Percentiles rank a stretch among this genome's conserved stretches.
phyloP scores from a whole-genome alignment of 2,329 filamentous ascomycete species.

The Ophiostoma himal-ulmi region DNA sequence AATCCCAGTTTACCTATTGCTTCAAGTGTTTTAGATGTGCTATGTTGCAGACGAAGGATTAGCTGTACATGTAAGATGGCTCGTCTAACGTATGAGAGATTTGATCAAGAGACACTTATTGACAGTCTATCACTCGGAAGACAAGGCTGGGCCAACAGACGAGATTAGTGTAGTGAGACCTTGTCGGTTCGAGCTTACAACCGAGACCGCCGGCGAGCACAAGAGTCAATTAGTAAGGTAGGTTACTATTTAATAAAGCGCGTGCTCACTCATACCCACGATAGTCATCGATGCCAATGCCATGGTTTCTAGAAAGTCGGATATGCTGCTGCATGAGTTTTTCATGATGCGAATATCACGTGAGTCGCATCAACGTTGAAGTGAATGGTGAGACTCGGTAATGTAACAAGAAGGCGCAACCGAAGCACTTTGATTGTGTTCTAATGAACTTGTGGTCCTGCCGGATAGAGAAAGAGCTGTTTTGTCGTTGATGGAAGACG shows the following conservation, averaged over 20 bases:
- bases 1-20: not conserved
- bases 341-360: constrained; percentile 1
- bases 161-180: not conserved
- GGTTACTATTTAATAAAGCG: too few species aligned
- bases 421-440: not conserved
- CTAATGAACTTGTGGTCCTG: not conserved
- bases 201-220: constrained; percentile 1
- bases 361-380: not conserved
- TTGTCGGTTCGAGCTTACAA: not conserved
- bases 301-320: not conserved
- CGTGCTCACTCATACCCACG: not conserved
- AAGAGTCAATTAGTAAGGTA: not conserved
- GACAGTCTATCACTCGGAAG: not conserved
- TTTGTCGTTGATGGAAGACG: not conserved
- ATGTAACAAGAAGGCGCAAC: not conserved
- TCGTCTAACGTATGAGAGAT: not conserved
- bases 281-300: not conserved
- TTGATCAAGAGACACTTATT: not conserved
- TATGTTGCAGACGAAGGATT: not conserved
- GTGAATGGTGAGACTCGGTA: not conserved
- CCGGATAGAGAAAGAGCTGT: not conserved
- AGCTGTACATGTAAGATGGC: not conserved
- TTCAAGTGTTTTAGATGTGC: not conserved
- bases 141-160: too few species aligned
- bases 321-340: not conserved